These are phyloP conservation scores for Saturnispora mendoncae DNA, from an alignment of 805 yeast genomes.

Conservation along the genomic window DNA sequence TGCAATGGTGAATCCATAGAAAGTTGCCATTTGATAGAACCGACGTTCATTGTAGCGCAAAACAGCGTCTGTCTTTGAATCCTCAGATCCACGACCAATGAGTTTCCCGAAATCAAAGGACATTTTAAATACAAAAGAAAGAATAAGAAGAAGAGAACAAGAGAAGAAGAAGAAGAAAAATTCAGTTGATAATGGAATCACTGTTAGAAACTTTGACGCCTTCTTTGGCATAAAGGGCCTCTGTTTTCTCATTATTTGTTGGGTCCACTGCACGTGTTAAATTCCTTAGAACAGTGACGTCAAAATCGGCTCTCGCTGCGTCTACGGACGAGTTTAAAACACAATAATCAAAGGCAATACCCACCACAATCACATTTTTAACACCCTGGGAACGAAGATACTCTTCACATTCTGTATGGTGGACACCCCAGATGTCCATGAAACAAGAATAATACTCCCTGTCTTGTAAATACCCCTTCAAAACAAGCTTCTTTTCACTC, in stretches of 20 bases:
- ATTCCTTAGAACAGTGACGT: conserved; percentile 51
- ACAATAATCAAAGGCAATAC: conserved; percentile 82
- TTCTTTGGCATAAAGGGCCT: conserved; percentile 21
- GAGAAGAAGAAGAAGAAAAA: neutral
- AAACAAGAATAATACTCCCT: conserved; percentile 87
- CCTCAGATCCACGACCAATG: conserved; percentile 23
- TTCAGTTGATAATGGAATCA: neutral
- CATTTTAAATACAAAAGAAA: conserved; percentile 8
- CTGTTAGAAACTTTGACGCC: conserved; percentile 26
- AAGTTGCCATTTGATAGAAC: conserved; percentile 61
- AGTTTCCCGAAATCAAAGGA: conserved; percentile 26
- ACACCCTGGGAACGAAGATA: conserved; percentile 40
- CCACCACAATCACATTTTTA: conserved; percentile 61
- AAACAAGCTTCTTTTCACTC: conserved; percentile 35
- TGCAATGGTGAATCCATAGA: conserved; percentile 62
- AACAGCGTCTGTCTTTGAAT: conserved; percentile 26
- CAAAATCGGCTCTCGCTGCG: conserved; percentile 50
- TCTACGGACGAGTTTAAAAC: conserved; percentile 73
- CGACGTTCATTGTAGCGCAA: conserved; percentile 51
- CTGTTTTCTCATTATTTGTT: conserved; percentile 30
- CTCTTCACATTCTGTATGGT: conserved; percentile 55
- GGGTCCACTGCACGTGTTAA: conserved; percentile 50
- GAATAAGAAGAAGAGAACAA: neutral
- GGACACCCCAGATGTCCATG: conserved; percentile 65
- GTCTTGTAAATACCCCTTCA: conserved; percentile 64